Evolutionary conservation across 2,329 filamentous ascomycete species (phyloP).

Genomic region (Beauveria sp.): DNA sequence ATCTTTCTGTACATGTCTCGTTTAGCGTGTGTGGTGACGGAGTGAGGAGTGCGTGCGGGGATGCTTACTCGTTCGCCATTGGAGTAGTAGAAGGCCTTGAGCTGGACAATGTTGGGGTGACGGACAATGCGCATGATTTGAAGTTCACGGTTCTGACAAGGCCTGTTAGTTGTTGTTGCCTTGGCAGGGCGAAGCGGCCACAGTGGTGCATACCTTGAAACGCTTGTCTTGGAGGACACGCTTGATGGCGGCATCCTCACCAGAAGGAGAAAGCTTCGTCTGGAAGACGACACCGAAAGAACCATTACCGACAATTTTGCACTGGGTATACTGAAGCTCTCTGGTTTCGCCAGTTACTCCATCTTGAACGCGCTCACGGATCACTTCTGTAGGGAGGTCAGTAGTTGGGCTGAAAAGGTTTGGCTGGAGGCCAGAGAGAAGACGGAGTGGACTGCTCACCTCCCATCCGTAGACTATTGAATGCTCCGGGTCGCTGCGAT

Average conservation of each 20-base stretch:
- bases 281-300: slow-evolving; percentile 99
- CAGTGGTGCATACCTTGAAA: slow-evolving; percentile 70
- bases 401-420: slow-evolving; percentile 10
- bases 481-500: slow-evolving; percentile 85
- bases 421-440: background rate
- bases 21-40: background rate
- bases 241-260: slow-evolving; percentile 98
- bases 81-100: slow-evolving; percentile 99
- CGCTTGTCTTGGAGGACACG: slow-evolving; percentile 97
- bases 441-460: slow-evolving; percentile 48
- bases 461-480: slow-evolving; percentile 87
- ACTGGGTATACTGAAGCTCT: slow-evolving; percentile 97
- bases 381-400: slow-evolving; percentile 62
- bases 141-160: slow-evolving; percentile 84
- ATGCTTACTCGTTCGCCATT: slow-evolving; percentile 85
- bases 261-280: slow-evolving; percentile 95
- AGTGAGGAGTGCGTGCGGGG: background rate
- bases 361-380: slow-evolving; percentile 98
- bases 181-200: background rate
- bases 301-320: slow-evolving; percentile 98
- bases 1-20: slow-evolving; percentile 60
- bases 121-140: slow-evolving; percentile 99
- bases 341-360: slow-evolving; percentile 92
- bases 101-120: slow-evolving; percentile 96
- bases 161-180: slow-evolving; percentile 14